A percentile compares a stretch with the other conserved stretches of the same genome.
Evolutionary conservation across 2,329 filamentous ascomycete species (phyloP).

Genomic region (Cadophora malorum): DNA sequence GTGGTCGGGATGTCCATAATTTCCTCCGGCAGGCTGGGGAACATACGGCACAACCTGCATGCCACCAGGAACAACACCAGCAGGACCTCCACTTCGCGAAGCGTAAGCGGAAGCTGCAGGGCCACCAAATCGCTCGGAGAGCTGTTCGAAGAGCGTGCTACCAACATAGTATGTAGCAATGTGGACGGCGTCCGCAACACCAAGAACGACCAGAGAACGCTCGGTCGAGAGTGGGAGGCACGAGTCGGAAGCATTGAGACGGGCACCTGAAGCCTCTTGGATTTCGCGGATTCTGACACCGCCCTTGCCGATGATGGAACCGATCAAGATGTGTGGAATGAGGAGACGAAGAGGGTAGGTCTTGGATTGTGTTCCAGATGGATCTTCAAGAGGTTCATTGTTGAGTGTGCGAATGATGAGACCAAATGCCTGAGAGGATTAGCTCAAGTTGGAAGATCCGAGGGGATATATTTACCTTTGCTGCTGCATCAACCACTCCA

Average conservation of each 20-base stretch:
- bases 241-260: conserved; percentile 94
- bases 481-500: conserved; percentile 93
- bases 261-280: conserved; percentile 94
- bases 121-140: conserved; percentile 95
- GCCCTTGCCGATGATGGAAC: conserved; percentile 97
- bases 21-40: conserved; percentile 89
- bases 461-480: conserved; percentile 71
- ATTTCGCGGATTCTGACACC: conserved; percentile 97
- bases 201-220: conserved; percentile 96
- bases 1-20: conserved; percentile 89
- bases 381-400: conserved; percentile 87
- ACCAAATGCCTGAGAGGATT: conserved; percentile 77
- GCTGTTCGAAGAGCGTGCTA: conserved; percentile 95
- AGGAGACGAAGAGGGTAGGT: conserved; percentile 95
- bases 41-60: conserved; percentile 99
- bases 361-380: conserved; percentile 93
- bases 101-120: conserved; percentile 98
- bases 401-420: conserved; percentile 98
- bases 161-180: conserved; percentile 99
- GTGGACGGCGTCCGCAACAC: conserved; percentile 96
- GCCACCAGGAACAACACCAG: conserved; percentile 91
- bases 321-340: conserved; percentile 95
- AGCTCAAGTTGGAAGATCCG: conserved; percentile 2
- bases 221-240: conserved; percentile 95
- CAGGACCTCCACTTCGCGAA: conserved; percentile 89